Evolutionary conservation across 139 green algal species (phyloP), one percentile per base, ranked within the genome.

Genomic region (Chlamydomonas eustigma): DNA sequence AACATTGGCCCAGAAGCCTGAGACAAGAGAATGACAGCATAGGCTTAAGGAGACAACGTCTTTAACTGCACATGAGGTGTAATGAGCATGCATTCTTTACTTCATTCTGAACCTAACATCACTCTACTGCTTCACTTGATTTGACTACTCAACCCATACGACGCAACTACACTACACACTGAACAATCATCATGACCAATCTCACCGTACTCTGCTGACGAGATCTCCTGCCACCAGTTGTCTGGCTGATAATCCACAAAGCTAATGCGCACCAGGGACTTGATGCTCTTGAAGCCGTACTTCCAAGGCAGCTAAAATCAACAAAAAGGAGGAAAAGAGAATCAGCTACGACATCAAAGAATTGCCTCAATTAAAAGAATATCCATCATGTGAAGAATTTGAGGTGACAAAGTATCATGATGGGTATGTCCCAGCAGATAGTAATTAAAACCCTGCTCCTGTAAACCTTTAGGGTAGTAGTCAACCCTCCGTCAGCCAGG

Each of bases 211-310:
- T 18, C 68, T 33, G 22, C 3, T 18, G 28, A 12, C 37, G 52
- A 64, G 33, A 75, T 44, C 25, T 37, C 5, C 18, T 70, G 58
- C 58, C 58, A 70, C 58, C 58, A 70, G 28, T 70, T 70, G 8
- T 37, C 25, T 28, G 58, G 58, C 58, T 22, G 25, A 24, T 37
- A 24, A 5, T 8, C 18, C 58, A 70, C 28, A 28, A 70, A 70
- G 18, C 25, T 34, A 28, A 70, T 70, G 25, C 34, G 32, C 25
- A 28, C 18, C 25, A 70, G 32, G 58, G 25, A 37, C 58, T 70
- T 70, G 58, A 70, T 35, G 28, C 25, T 37, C 58, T 70, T 70
- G 58, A 70, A 70, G 18, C 58, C 58, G 18, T 70, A 70, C 58
- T 70, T 70, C 58, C 58, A 70, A 28, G 58, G 58, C 6, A 70